These are phyloP conservation scores for Tuber calosporum DNA, from an alignment of 495 filamentous ascomycete species.

Conservation along the genomic window DNA sequence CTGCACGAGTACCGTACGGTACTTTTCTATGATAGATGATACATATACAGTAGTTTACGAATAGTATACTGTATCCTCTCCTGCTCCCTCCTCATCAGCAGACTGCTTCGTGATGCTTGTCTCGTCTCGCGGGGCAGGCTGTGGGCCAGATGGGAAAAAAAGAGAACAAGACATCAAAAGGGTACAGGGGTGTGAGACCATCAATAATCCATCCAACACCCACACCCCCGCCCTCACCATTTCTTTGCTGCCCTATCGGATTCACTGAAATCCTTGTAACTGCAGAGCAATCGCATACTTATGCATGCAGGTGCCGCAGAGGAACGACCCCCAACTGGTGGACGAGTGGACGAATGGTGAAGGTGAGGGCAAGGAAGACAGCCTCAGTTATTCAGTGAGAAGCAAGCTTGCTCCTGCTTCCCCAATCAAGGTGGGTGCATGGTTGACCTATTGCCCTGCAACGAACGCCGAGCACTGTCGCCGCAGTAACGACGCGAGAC, in stretches of 20 bases:
- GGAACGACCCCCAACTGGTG: conserved; percentile 24
- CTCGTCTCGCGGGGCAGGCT: not conserved
- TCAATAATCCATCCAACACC: conserved; percentile 34
- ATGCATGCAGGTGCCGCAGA: conserved; percentile 26
- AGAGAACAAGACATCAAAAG: not conserved
- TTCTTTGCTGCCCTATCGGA: conserved; percentile 26
- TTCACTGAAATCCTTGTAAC: conserved; percentile 26
- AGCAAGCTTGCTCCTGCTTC: not conserved
- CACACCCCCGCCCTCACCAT: conserved; percentile 17
- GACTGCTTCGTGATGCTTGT: not conserved
- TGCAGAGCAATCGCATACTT: conserved; percentile 37
- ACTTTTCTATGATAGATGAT: not conserved
- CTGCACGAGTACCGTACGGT: not conserved
- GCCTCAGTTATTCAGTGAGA: not conserved
- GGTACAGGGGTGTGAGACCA: conserved; percentile 15
- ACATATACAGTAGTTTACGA: not conserved
- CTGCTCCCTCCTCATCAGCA: not conserved
- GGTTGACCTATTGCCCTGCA: conserved; percentile 9
- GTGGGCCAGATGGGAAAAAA: not conserved
- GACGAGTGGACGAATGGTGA: conserved; percentile 34
- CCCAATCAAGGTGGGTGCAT: not conserved
- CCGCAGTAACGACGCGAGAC: conserved; percentile 39
- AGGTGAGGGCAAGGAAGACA: conserved; percentile 37
- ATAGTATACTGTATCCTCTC: not conserved
- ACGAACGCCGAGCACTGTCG: conserved; percentile 39